phyloP scores from a whole-genome alignment of 1,284 basidiomycete genomes.

The Sporisorium sorghi region DNA sequence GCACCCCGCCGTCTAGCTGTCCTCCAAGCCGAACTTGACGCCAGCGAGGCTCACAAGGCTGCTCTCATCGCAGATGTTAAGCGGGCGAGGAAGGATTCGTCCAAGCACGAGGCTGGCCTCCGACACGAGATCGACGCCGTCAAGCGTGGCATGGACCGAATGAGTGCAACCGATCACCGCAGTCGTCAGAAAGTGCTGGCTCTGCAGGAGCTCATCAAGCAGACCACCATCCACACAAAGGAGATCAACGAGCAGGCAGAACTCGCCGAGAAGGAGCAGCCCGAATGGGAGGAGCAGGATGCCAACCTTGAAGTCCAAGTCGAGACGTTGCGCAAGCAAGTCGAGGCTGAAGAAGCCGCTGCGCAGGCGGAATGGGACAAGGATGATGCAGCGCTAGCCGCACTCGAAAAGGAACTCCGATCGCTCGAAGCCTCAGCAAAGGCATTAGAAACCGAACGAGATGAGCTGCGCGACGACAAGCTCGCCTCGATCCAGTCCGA shows the following conservation, averaged over 20 bases:
- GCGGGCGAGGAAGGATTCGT: conserved; percentile 55
- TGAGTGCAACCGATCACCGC: conserved; percentile 57
- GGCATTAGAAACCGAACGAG: conserved; percentile 35
- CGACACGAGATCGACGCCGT: conserved; percentile 61
- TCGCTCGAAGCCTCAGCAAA: conserved; percentile 29
- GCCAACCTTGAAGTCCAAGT: conserved; percentile 31
- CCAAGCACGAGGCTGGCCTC: conserved; percentile 51
- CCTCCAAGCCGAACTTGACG: conserved; percentile 46
- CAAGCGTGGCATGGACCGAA: conserved; percentile 54
- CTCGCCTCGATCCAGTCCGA: conserved; percentile 31
- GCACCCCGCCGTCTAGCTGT: conserved; percentile 34
- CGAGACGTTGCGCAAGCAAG: conserved; percentile 29
- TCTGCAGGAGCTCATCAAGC: conserved; percentile 61
- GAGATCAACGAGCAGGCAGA: conserved; percentile 57
- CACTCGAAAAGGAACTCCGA: conserved; percentile 49
- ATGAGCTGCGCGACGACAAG: conserved; percentile 46
- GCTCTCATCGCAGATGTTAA: conserved; percentile 49
- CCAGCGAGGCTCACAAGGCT: conserved; percentile 39
- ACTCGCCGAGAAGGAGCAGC: conserved; percentile 44
- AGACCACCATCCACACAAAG: conserved; percentile 51
- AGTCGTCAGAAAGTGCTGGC: conserved; percentile 61
- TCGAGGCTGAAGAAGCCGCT: conserved; percentile 44
- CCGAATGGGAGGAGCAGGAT: conserved; percentile 50
- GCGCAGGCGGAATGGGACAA: conserved; percentile 39
- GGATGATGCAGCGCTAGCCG: conserved; percentile 43